Evolutionary conservation across 257 asterid genomes (phyloP).

Genomic region (Pogostemon cablin): DNA sequence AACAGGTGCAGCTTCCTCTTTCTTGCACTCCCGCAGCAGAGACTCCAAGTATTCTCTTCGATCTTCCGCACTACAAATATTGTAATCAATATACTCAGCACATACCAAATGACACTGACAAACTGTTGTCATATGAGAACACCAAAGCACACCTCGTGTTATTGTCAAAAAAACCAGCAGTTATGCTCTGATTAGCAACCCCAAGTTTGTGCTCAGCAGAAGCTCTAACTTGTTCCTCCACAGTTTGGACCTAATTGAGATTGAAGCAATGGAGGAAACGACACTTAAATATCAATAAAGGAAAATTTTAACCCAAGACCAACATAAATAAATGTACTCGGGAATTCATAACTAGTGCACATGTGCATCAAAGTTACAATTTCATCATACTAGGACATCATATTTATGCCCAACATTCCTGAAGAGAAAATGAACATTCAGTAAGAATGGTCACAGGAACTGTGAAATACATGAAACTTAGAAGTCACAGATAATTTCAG

Average conservation of each 20-base stretch:
- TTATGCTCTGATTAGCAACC: slow-evolving; percentile 99
- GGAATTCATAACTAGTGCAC: slow-evolving; percentile 11
- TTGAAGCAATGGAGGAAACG: slow-evolving; percentile 29
- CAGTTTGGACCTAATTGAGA: slow-evolving; percentile 79
- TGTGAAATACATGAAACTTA: not conserved
- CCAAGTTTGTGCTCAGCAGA: slow-evolving; percentile 99
- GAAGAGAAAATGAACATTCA: slow-evolving; percentile 3
- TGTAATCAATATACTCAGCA: slow-evolving; percentile 27
- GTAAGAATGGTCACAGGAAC: slow-evolving; percentile 16
- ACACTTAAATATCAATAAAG: slow-evolving; percentile 7
- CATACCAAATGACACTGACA: slow-evolving; percentile 21
- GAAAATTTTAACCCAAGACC: slow-evolving; percentile 13
- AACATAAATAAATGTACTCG: slow-evolving; percentile 1
- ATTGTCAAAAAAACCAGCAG: slow-evolving; percentile 99
- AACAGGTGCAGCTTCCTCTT: slow-evolving; percentile 95
- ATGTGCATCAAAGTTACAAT: not conserved
- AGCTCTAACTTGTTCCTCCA: slow-evolving; percentile 99
- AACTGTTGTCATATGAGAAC: slow-evolving; percentile 21
- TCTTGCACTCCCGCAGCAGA: slow-evolving; percentile 95
- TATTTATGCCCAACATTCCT: slow-evolving; percentile 16
- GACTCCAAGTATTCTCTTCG: slow-evolving; percentile 99
- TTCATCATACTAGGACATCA: slow-evolving; percentile 7
- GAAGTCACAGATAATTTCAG: not conserved
- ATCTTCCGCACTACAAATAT: slow-evolving; percentile 87
- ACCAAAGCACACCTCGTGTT: slow-evolving; percentile 72